phyloP scores from a whole-genome alignment of 2,329 filamentous ascomycete genomes.

The Pseudocercospora pini-densiflorae region DNA sequence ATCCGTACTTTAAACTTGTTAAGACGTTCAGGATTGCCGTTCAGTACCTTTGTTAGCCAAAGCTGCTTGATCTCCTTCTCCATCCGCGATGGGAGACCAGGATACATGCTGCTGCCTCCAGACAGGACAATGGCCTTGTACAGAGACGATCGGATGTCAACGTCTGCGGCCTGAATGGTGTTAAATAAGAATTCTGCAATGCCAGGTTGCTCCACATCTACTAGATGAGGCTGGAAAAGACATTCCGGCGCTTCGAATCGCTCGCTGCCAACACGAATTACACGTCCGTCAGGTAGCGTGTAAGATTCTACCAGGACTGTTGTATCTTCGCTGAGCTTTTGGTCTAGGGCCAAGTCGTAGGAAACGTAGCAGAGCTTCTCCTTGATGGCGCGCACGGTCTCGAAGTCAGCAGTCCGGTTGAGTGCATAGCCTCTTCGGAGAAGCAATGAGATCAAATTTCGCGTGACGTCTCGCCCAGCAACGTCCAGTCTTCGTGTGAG shows the following conservation, averaged over 20 bases:
- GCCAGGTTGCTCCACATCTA: constrained; percentile 95
- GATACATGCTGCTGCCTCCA: constrained; percentile 98
- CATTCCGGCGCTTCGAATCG: constrained; percentile 98
- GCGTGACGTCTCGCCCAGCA: constrained; percentile 95
- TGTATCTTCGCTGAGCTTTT: constrained; percentile 94
- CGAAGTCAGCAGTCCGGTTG: constrained; percentile 98
- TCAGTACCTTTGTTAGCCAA: constrained; percentile 90
- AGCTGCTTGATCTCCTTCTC: constrained; percentile 99
- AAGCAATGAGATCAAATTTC: constrained; percentile 94
- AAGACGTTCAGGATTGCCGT: constrained; percentile 88
- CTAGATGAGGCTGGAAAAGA: constrained; percentile 96
- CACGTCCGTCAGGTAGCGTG: constrained; percentile 92
- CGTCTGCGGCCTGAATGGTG: constrained; percentile 94
- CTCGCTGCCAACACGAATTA: constrained; percentile 95
- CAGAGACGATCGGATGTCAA: constrained; percentile 89
- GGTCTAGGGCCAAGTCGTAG: constrained; percentile 95
- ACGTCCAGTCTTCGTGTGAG: constrained; percentile 93
- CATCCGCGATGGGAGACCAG: constrained; percentile 87
- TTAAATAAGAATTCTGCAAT: constrained; percentile 99
- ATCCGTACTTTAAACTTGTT: constrained; percentile 99
- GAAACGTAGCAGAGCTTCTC: constrained; percentile 99
- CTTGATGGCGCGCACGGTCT: constrained; percentile 98
- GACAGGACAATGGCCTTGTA: constrained; percentile 98
- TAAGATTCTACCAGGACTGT: constrained; percentile 97
- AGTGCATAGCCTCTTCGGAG: constrained; percentile 93